These are phyloP conservation scores for Leccinum insigne DNA, from an alignment of 1,284 basidiomycete genomes.

Conservation along the genomic window DNA sequence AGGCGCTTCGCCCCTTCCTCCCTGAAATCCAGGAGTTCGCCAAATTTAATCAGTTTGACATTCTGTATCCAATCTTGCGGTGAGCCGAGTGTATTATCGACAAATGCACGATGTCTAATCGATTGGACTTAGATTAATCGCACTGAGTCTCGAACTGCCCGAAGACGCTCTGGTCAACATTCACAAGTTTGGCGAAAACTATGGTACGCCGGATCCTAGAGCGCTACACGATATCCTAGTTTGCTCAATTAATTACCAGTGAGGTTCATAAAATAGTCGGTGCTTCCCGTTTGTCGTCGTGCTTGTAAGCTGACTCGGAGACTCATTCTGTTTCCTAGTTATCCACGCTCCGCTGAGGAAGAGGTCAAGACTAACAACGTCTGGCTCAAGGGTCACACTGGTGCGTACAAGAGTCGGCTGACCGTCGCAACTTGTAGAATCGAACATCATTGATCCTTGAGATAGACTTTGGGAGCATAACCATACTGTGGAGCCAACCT, in stretches of 20 bases:
- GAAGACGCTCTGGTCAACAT: not conserved
- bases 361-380: constrained; percentile 54
- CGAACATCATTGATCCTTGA: not conserved
- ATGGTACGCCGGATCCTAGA: not conserved
- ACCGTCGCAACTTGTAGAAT: not conserved
- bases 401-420: constrained; percentile 29
- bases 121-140: not conserved
- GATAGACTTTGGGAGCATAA: constrained; percentile 59
- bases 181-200: not conserved
- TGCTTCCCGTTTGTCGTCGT: not conserved
- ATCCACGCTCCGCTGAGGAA: constrained; percentile 51
- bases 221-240: not conserved
- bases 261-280: not conserved
- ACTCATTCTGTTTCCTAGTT: constrained; percentile 26
- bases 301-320: not conserved
- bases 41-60: constrained; percentile 49
- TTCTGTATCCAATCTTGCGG: constrained; percentile 52
- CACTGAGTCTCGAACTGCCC: not conserved
- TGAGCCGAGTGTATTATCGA: constrained; percentile 15
- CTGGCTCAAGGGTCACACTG: constrained; percentile 65
- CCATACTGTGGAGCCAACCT: constrained; percentile 62
- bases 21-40: constrained; percentile 58
- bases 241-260: not conserved
- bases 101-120: not conserved
- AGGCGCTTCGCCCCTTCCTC: constrained; percentile 51